Percentiles rank a stretch among this genome's conserved stretches.
Conservation (phyloP, 306 rosid species). For the Prinsepia uniflora region DNA sequence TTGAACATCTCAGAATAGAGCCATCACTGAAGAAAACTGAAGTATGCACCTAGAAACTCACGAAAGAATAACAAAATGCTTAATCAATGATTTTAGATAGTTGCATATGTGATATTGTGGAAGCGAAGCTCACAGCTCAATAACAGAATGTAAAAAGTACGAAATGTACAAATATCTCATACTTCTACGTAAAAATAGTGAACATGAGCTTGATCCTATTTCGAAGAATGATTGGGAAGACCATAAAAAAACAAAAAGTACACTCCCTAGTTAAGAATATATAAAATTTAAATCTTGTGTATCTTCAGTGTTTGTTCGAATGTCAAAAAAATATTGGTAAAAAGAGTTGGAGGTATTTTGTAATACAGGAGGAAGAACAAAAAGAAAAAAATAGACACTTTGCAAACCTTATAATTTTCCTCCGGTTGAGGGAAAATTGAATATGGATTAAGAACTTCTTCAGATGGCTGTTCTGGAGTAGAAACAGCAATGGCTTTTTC, state of each 20-base stretch:
- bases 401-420: constrained; percentile 73
- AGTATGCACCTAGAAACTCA: constrained; percentile 75
- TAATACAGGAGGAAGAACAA: background rate
- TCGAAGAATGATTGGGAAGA: background rate
- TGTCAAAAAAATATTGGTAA: background rate
- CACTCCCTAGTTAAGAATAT: background rate
- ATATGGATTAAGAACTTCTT: constrained; percentile 86
- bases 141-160: background rate
- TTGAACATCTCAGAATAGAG: constrained; percentile 79
- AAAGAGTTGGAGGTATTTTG: background rate
- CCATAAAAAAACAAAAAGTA: background rate
- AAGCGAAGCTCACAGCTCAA: background rate
- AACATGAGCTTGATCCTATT: background rate
- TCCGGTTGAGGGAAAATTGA: constrained; percentile 74
- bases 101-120: constrained; percentile 4
- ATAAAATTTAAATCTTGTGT: background rate
- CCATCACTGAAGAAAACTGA: constrained; percentile 85
- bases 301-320: background rate
- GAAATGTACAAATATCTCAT: background rate
- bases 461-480: constrained; percentile 60
- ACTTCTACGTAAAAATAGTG: background rate
- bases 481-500: constrained; percentile 48
- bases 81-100: background rate
- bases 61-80: constrained; percentile 16
- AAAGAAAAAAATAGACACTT: constrained; percentile 5